Conservation (phyloP, 1,139 yeast species). For the Lodderomyces oxycetoniae region DNA sequence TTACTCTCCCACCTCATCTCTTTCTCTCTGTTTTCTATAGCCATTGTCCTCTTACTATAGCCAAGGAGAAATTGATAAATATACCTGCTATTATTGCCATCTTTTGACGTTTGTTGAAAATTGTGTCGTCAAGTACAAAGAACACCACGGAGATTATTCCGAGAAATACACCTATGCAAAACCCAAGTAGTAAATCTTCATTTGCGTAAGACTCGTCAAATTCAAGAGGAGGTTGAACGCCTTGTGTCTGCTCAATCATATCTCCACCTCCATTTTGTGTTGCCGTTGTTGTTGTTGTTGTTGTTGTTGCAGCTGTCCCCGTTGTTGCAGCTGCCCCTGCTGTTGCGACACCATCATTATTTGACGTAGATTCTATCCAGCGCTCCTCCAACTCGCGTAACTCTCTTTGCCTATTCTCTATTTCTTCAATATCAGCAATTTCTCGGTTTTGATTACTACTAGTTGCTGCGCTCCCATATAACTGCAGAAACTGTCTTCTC, state of each 20-base stretch:
- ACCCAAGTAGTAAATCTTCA: conserved; percentile 59
- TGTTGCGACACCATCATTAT: conserved; percentile 14
- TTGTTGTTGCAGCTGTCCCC: conserved; percentile 2
- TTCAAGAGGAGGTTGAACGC: conserved; percentile 22
- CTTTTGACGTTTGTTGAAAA: conserved; percentile 54
- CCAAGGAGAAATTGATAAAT: conserved; percentile 53
- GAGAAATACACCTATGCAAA: conserved; percentile 56
- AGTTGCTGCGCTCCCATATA: conserved; percentile 34
- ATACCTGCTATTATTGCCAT: conserved; percentile 64
- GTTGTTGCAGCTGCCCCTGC: background rate
- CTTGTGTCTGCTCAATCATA: conserved; percentile 6
- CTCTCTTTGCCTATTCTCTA: conserved; percentile 33
- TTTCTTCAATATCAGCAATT: conserved; percentile 40
- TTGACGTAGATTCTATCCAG: conserved; percentile 83
- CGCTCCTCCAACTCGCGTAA: conserved; percentile 73
- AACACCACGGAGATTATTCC: conserved; percentile 61
- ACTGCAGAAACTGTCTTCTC: conserved; percentile 66
- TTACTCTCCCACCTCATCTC: background rate
- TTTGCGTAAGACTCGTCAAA: conserved; percentile 40
- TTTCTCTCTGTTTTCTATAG: conserved; percentile 15
- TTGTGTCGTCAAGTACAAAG: conserved; percentile 49
- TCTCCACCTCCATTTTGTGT: background rate
- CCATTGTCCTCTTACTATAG: conserved; percentile 50
- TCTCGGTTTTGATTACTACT: conserved; percentile 8
- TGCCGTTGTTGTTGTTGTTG: conserved; percentile 3